A percentile compares a stretch with the other conserved stretches of the same genome.
phyloP scores from a whole-genome alignment of 768 basidiomycete species.

The Lactarius deliciosus region DNA sequence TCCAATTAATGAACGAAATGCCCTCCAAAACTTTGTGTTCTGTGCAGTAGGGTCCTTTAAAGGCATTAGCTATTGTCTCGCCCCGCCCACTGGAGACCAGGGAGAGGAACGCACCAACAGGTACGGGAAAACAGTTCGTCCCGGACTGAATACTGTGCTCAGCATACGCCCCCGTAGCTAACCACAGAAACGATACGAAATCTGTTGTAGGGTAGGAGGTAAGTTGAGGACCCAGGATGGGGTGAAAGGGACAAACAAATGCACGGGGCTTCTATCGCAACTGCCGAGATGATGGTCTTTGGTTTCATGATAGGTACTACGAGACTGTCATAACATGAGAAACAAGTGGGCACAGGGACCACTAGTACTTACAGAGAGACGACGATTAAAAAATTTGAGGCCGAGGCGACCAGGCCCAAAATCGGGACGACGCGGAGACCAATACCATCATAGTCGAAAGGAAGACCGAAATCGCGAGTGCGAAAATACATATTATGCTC shows the following conservation, averaged over 20 bases:
- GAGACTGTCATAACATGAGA: constrained; percentile 12
- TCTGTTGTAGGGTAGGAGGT: background rate
- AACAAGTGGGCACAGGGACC: background rate
- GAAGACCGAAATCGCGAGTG: too few relatives aligned
- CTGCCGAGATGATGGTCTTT: constrained; percentile 12
- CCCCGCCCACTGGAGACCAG: background rate
- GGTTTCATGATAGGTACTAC: background rate
- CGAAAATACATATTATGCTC: too few relatives aligned
- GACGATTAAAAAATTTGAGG: constrained; percentile 1
- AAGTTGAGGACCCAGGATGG: background rate
- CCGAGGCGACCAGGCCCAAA: constrained; percentile 1
- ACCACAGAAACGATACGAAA: constrained; percentile 18
- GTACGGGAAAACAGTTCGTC: background rate
- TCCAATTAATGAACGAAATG: constrained; percentile 21
- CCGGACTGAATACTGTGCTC: background rate
- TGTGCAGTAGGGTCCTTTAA: constrained; percentile 6
- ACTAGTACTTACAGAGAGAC: constrained; percentile 6
- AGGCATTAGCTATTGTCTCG: background rate
- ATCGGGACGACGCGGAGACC: constrained; percentile 5
- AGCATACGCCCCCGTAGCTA: constrained; percentile 14
- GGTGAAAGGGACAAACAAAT: constrained; percentile 13
- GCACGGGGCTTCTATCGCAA: constrained; percentile 22
- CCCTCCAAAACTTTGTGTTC: constrained; percentile 16
- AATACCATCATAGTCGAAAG: background rate
- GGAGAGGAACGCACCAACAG: background rate